Evolutionary conservation across 441 rosid genomes (phyloP), one percentile per base, ranked within the genome.

Genomic region (Croton setiger): DNA sequence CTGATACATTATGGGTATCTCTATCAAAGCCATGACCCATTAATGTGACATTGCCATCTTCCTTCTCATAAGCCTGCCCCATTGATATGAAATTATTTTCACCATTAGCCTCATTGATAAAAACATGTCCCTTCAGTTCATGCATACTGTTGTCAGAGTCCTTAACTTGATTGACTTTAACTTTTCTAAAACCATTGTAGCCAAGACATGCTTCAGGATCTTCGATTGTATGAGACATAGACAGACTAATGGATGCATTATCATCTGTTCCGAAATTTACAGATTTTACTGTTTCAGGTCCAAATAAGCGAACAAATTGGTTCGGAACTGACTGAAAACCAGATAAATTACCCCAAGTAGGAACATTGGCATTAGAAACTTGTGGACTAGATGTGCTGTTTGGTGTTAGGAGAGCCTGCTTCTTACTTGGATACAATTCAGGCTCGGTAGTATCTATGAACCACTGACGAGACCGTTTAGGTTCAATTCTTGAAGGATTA

Each of bases 381-480:
- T 76, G 84, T 27, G 86, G 69, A 76, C 80, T 71, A 23, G 80
- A 70, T 36, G 70, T 67, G 56, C 78, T 45, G 58, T 74, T 75
- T 39, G 85, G 80, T 57, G 74, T 68, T 75, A 77, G 85, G 14
- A 78, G 69, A 5, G 84, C 88, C 74, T 86, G 93, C 76, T 84
- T 87, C 81, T 90, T 90, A 78, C 80, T 86, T 69, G 86, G 83
- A 60, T 80, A 83, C 62, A 72, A 71, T 71, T 86, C 90, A 12
- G 83, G 75, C 66, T 81, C 87, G 5, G 79, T 66, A 71, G 80
- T 78, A 75, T 86, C 91, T 69, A 79, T 63, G 74, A 89, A 82
- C 91, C 88, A 89, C 58, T 81, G 96, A 79, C 80, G 85, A 65
- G 88, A 75, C 14, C 90, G 84, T 80, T 87, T 87, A 1, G 81